Conservation (phyloP, 805 yeast species). For the baker's yeast (Saccharomyces cerevisiae) region DNA sequence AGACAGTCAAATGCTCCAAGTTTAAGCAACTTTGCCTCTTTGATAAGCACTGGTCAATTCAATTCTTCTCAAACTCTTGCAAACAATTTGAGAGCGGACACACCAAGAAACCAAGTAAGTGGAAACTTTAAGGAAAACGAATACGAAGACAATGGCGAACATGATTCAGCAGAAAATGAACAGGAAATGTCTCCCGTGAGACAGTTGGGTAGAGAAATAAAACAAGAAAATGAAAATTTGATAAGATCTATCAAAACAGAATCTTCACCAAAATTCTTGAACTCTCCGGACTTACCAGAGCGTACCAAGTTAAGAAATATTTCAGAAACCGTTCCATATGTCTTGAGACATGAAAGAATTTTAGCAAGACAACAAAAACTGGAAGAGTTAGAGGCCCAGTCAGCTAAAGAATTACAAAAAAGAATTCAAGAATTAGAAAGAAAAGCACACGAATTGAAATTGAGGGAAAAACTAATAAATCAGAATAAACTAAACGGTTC, state of each 20-base stretch:
- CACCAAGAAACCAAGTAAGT: conserved; percentile 13
- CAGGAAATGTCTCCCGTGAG: conserved; percentile 33
- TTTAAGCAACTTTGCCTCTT: conserved; percentile 30
- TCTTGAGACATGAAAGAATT: conserved; percentile 66
- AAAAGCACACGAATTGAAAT: conserved; percentile 64
- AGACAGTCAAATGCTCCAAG: conserved; percentile 31
- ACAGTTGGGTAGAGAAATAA: conserved; percentile 31
- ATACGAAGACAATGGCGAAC: not conserved
- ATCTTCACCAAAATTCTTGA: conserved; percentile 19
- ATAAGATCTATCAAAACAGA: conserved; percentile 32
- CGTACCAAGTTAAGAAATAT: conserved; percentile 65
- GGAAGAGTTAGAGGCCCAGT: conserved; percentile 70
- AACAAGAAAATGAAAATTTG: conserved; percentile 33
- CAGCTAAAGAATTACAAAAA: conserved; percentile 62
- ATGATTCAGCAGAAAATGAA: not conserved
- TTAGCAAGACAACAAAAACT: conserved; percentile 68
- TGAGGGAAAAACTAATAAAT: conserved; percentile 48
- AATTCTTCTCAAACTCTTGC: conserved; percentile 20
- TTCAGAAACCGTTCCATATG: conserved; percentile 80
- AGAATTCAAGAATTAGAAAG: conserved; percentile 72
- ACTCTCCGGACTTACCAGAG: conserved; percentile 28
- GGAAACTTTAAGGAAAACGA: conserved; percentile 1
- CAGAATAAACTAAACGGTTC: conserved; percentile 16
- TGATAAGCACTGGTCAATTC: conserved; percentile 30
- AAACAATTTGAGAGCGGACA: conserved; percentile 9